Base-by-base conservation (phyloP, 2,329 filamentous ascomycete species). In the Venturiaceae sp. region DNA sequence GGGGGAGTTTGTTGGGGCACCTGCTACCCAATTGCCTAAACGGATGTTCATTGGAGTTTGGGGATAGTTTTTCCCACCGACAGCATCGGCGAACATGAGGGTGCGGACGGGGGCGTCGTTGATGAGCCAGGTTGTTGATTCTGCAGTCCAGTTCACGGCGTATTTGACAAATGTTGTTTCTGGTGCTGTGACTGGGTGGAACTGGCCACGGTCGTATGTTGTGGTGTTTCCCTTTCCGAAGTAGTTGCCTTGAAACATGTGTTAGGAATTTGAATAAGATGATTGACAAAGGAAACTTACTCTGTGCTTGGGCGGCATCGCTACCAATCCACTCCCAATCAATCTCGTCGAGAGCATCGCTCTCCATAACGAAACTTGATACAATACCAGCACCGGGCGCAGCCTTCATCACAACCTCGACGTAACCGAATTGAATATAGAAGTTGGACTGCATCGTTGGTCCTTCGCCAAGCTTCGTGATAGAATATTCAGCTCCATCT, bases 361-460 rank as follows among this genome's bases (percentile, higher is more conserved):
- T 92, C 63, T 94, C 80, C 71, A 92, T 80, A 69, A 95, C 92
- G 67, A 95, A 85, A 62, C 88, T 82, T 66, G 85, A 90, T 65
- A 96, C 83, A 62, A 96, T 85, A 55, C 91, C 91, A 7, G 75
- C 75, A 19, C 91, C 91, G 1, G 77, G 74, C 0, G 91, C 85
- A 3, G 88, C 87, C 75, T 90, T 89, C 77, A 95, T 82, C 64
- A 83, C 79, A 60, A 92, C 80, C 72, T 94, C 89, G 58, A 90
- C 84, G 61, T 85, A 83, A 57, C 90, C 90, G 64, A 87, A 92
- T 77, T 95, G 91, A 72, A 95, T 87, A 75, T 90, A 94, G 70
- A 91, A 92, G 65, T 84, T 83, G 52, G 87, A 85, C 63, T 85
- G 81, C 62, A 95, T 81, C 1, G 90, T 95, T 1, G 80, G 80